Percentiles rank a stretch among this genome's conserved stretches.
Evolutionary conservation across 176 grass and related monocot genomes (phyloP).

Genomic region (Saccharum spontaneum): DNA sequence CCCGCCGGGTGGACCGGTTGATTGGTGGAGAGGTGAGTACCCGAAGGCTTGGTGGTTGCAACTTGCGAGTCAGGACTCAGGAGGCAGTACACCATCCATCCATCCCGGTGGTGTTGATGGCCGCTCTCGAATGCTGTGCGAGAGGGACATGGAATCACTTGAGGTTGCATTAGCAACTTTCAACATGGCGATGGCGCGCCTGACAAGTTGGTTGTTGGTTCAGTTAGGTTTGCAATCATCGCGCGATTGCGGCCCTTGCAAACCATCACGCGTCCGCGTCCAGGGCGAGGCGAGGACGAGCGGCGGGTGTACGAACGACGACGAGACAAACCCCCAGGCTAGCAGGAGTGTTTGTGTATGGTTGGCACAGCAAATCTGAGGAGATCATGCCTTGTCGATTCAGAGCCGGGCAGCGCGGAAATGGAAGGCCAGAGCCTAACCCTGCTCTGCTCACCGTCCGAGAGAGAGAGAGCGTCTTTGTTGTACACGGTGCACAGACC

Average conservation of each 20-base stretch:
- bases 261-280: no score
- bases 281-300: neutral
- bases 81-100: neutral
- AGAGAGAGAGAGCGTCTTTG: no score
- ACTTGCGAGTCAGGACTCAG: neutral
- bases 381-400: neutral
- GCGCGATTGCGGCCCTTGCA: neutral
- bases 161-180: neutral
- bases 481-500: neutral
- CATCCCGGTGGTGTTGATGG: neutral
- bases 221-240: slow-evolving; percentile 13
- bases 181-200: neutral
- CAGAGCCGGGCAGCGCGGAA: neutral
- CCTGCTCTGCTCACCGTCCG: neutral
- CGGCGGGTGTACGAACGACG: neutral
- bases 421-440: neutral
- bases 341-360: neutral
- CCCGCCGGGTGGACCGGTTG: neutral
- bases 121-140: neutral
- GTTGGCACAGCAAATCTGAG: slow-evolving; percentile 30
- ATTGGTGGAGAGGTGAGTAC: no score
- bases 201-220: slow-evolving; percentile 30
- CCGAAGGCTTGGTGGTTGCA: slow-evolving; percentile 21
- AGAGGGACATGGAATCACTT: neutral
- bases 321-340: neutral